phyloP scores from a whole-genome alignment of 2,329 filamentous ascomycete genomes.

The Pseudohalonectria lignicola region DNA sequence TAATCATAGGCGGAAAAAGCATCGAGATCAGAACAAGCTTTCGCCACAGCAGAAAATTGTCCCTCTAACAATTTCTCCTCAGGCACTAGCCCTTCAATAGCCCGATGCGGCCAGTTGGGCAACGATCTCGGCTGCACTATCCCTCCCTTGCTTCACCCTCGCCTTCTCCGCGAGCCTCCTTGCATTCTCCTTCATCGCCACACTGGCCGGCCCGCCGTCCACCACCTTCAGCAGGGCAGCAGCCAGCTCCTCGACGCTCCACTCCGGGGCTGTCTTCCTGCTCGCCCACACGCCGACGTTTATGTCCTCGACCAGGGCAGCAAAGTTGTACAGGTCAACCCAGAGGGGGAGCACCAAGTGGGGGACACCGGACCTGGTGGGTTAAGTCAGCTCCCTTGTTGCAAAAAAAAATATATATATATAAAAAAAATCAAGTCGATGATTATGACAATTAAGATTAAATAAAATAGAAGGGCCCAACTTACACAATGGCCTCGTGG shows the following conservation, averaged over 20 bases:
- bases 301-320: conserved; percentile 26
- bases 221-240: conserved; percentile 14
- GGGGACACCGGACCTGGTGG: conserved; percentile 26
- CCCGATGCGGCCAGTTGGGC: conserved; percentile 1
- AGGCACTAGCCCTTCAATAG: background rate
- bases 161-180: conserved; percentile 8
- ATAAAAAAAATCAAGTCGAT: background rate
- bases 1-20: too few relatives aligned
- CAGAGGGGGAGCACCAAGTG: conserved; percentile 34
- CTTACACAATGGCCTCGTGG: conserved; percentile 31
- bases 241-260: conserved; percentile 14
- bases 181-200: conserved; percentile 9
- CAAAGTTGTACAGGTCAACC: conserved; percentile 34
- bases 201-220: conserved; percentile 5
- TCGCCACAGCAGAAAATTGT: too few relatives aligned
- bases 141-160: conserved; percentile 3
- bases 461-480: background rate
- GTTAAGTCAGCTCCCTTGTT: conserved; percentile 17
- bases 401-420: background rate
- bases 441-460: background rate
- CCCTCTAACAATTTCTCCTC: too few relatives aligned
- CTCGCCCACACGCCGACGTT: conserved; percentile 29
- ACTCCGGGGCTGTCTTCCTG: conserved; percentile 19
- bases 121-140: conserved; percentile 5
- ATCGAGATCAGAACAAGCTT: too few relatives aligned